Conservation (phyloP, 345 rosid species). For the Limnanthes douglasii region DNA sequence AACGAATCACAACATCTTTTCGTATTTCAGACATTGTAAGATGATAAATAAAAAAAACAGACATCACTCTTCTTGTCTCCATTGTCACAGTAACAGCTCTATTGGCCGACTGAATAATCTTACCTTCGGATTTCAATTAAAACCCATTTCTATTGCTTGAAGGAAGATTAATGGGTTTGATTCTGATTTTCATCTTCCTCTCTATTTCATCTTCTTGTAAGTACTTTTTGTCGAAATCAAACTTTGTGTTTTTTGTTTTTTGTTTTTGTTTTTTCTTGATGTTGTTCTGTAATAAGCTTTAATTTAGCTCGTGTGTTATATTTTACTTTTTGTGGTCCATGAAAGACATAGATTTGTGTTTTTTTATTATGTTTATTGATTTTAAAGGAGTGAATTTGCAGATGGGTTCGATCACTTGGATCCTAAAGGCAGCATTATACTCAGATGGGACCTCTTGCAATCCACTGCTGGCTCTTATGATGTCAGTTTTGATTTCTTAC, state of each 20-base stretch:
- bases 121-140: no score
- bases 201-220: slow-evolving; percentile 24
- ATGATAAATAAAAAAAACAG: no score
- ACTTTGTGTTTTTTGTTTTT: background rate
- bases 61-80: no score
- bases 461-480: slow-evolving; percentile 14
- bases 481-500: slow-evolving; percentile 18
- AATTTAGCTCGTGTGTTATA: no score
- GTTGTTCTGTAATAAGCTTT: no score
- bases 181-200: slow-evolving; percentile 13
- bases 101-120: no score
- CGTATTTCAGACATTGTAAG: no score
- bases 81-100: no score
- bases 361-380: slow-evolving; percentile 1
- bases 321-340: background rate
- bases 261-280: background rate
- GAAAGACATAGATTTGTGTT: slow-evolving; percentile 1
- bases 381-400: slow-evolving; percentile 13
- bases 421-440: slow-evolving; percentile 53
- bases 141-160: no score
- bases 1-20: no score
- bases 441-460: slow-evolving; percentile 72
- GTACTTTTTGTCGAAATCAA: slow-evolving; percentile 1
- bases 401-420: slow-evolving; percentile 84
- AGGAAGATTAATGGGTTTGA: no score